Base-by-base conservation (phyloP, 495 filamentous ascomycete genomes). In the Hypoxylon fragiforme region DNA sequence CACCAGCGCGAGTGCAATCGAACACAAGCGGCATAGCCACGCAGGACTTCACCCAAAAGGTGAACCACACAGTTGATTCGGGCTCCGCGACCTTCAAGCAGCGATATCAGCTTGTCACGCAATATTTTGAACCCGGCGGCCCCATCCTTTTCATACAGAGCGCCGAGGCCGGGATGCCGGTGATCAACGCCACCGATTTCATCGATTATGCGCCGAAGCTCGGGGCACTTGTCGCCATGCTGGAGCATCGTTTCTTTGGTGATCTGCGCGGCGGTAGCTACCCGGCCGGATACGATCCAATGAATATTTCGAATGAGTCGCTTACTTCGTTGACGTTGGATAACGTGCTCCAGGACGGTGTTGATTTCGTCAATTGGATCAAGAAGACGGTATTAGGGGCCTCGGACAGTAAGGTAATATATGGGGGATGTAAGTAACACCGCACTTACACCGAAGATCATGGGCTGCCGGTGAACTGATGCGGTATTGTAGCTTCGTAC, bases 71-170 rank as follows among this genome's bases (percentile, higher is more conserved):
- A 0, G 13, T 20, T 3, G 57, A 39, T 34, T 30, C 28, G 6
- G 15, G 57, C 11, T 42, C 57, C 5, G 55, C 36, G 5, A 63
- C 60, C 0, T 63, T 64, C 37, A 54, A 38, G 24, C 60, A 64
- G 37, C 54, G 56, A 2, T 64, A 60, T 20, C 56, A 56, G 28
- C 49, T 64, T 11, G 43, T 38, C 22, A 52, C 55, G 32, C 22
- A 42, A 15, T 14, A 60, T 31, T 63, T 63, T 44, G 44, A 59
- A 39, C 55, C 60, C 7, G 60, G 60, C 12, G 60, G 60, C 0
- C 60, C 60, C 1, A 59, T 63, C n/a, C 50, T 63, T 14, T 63
- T 63, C 36, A 21, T 59, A 3, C 60, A 63, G 28, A 60, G 60
- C 32, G 54, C 54, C 19, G 60, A 63, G 19, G 26, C 55, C 14